phyloP scores from a whole-genome alignment of 1,284 basidiomycete genomes.

The Marasmius oreades region DNA sequence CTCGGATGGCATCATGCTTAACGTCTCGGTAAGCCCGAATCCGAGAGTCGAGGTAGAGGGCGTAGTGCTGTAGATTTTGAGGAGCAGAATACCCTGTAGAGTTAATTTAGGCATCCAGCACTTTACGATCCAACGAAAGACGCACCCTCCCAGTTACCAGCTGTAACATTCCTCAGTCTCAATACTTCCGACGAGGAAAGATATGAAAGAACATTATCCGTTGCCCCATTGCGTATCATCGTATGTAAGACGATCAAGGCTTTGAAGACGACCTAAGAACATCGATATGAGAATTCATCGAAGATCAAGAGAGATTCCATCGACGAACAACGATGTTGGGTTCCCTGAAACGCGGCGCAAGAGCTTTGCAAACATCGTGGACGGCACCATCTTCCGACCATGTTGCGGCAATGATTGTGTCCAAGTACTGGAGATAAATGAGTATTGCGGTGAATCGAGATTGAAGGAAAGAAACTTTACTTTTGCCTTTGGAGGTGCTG shows the following conservation, averaged over 20 bases:
- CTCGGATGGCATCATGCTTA: slow-evolving; percentile 90
- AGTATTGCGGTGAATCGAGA: background rate
- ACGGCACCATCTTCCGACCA: slow-evolving; percentile 91
- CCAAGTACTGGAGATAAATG: slow-evolving; percentile 59
- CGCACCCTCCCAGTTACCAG: slow-evolving; percentile 80
- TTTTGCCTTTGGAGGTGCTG: slow-evolving; percentile 90
- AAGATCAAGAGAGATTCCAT: background rate
- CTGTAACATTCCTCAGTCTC: slow-evolving; percentile 73
- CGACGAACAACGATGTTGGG: slow-evolving; percentile 81
- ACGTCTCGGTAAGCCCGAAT: slow-evolving; percentile 90
- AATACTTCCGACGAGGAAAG: slow-evolving; percentile 79
- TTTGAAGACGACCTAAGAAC: slow-evolving; percentile 86
- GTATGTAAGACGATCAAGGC: slow-evolving; percentile 93
- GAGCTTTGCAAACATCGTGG: slow-evolving; percentile 87
- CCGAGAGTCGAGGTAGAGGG: slow-evolving; percentile 85
- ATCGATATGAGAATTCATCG: background rate
- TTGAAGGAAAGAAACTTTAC: slow-evolving; percentile 34
- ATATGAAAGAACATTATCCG: slow-evolving; percentile 86
- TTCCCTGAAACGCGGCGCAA: slow-evolving; percentile 82
- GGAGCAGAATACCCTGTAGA: slow-evolving; percentile 77
- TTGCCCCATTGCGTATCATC: slow-evolving; percentile 91
- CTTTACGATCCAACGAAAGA: slow-evolving; percentile 3
- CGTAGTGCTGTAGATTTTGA: slow-evolving; percentile 85
- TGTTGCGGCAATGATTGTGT: slow-evolving; percentile 92
- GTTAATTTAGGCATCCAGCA: slow-evolving; percentile 7